Percentiles rank a stretch among this genome's conserved stretches.
Evolutionary conservation across 768 basidiomycete genomes (phyloP).

Genomic region (Mycena galericulata): DNA sequence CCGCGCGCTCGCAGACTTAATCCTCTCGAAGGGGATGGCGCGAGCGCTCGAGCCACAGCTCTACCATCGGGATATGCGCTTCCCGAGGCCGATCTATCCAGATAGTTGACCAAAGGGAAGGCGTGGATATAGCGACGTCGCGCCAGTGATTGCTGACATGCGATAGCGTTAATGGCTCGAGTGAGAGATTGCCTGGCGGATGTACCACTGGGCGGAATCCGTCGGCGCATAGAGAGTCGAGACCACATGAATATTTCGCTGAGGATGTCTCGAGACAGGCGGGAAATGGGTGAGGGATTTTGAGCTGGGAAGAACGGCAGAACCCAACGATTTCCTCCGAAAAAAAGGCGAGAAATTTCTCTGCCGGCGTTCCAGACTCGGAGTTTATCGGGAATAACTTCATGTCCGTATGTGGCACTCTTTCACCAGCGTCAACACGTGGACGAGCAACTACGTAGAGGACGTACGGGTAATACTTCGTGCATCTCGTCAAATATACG

Average conservation of each 20-base stretch:
- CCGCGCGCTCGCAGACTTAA: too few relatives aligned
- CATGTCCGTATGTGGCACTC: not conserved
- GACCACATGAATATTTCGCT: constrained; percentile 25
- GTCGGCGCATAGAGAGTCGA: constrained; percentile 11
- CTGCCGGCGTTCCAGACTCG: constrained; percentile 18
- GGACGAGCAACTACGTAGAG: too few relatives aligned
- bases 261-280: constrained; percentile 21
- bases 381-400: constrained; percentile 9
- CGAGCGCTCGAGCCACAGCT: constrained; percentile 30
- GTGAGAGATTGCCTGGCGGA: constrained; percentile 1
- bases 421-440: too few relatives aligned
- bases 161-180: constrained; percentile 35
- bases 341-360: constrained; percentile 18
- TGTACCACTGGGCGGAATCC: constrained; percentile 19
- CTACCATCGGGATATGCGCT: constrained; percentile 28
- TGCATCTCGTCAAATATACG: too few relatives aligned
- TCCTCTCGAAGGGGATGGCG: too few relatives aligned
- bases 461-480: too few relatives aligned
- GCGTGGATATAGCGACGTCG: constrained; percentile 34
- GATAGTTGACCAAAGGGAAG: constrained; percentile 41
- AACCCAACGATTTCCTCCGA: constrained; percentile 1
- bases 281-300: constrained; percentile 2
- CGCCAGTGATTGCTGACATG: constrained; percentile 42
- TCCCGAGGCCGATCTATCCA: constrained; percentile 32
- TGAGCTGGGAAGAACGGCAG: constrained; percentile 11